Conservation (phyloP, 257 asterid genomes). For the Przewalskia tangutica region DNA sequence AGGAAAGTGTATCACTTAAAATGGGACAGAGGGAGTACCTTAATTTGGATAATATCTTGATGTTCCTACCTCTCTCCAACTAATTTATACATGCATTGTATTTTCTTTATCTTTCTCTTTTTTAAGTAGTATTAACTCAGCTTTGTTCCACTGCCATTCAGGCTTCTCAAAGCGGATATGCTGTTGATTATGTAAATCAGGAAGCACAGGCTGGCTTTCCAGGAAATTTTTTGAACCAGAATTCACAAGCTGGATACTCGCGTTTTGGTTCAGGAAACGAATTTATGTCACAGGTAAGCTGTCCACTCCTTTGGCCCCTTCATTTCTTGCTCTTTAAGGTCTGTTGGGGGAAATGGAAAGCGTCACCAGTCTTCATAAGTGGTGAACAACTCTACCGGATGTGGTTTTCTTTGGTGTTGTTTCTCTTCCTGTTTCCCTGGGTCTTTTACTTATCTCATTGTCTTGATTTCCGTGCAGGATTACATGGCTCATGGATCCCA, state of each 20-base stretch:
- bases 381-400: not conserved
- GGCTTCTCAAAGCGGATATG: slow-evolving; percentile 93
- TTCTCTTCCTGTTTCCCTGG: not conserved
- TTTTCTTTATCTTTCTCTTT: not conserved
- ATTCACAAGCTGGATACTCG: slow-evolving; percentile 82
- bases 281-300: slow-evolving; percentile 91
- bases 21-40: too few relatives aligned
- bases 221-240: slow-evolving; percentile 76
- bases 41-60: not conserved
- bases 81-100: not conserved
- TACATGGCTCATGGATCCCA: slow-evolving; percentile 89
- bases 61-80: not conserved
- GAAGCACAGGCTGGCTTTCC: slow-evolving; percentile 91
- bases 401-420: not conserved
- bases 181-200: slow-evolving; percentile 68
- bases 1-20: too few relatives aligned
- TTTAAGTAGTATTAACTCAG: not conserved
- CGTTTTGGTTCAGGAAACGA: slow-evolving; percentile 87
- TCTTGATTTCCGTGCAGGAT: slow-evolving; percentile 38
- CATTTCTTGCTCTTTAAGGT: not conserved
- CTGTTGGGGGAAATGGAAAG: not conserved
- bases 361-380: not conserved
- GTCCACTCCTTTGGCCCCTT: slow-evolving; percentile 1
- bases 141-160: slow-evolving; percentile 13
- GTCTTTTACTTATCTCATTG: not conserved